Evolutionary conservation across 2,329 filamentous ascomycete species (phyloP).

Genomic region (Shiraia sp.): DNA sequence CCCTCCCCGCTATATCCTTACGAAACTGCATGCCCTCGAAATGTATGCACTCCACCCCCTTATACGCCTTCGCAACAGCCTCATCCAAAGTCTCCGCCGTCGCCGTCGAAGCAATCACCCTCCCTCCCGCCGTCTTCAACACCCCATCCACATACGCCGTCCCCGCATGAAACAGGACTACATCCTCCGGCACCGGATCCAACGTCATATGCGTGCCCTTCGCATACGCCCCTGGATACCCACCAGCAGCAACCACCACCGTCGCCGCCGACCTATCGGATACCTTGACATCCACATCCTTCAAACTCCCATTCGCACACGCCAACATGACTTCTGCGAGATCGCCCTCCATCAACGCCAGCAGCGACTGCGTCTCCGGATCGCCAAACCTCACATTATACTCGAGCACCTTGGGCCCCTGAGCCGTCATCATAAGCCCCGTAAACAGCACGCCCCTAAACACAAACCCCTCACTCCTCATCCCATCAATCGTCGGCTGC

Average conservation of each 20-base stretch:
- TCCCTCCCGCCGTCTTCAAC: conserved; percentile 79
- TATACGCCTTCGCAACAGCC: conserved; percentile 86
- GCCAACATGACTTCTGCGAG: conserved; percentile 87
- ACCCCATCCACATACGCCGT: conserved; percentile 66
- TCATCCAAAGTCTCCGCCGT: conserved; percentile 74
- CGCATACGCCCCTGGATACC: conserved; percentile 81
- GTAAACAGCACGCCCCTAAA: conserved; percentile 77
- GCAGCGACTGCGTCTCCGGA: conserved; percentile 85
- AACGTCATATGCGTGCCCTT: conserved; percentile 72
- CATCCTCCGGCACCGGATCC: conserved; percentile 58
- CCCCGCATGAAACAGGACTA: conserved; percentile 88
- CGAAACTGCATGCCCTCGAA: conserved; percentile 91
- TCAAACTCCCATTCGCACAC: conserved; percentile 75
- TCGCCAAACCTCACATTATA: conserved; percentile 95
- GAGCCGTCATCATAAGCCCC: conserved; percentile 87
- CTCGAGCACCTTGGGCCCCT: conserved; percentile 81
- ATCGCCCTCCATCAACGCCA: conserved; percentile 82
- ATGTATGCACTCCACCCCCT: conserved; percentile 75
- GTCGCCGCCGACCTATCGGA: conserved; percentile 78
- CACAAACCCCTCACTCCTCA: conserved; percentile 69
- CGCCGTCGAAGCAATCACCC: conserved; percentile 91
- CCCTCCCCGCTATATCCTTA: conserved; percentile 78
- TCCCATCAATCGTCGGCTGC: conserved; percentile 86
- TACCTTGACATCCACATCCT: conserved; percentile 69
- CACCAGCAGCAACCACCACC: conserved; percentile 89